A percentile compares a stretch with the other conserved stretches of the same genome.
Conservation (phyloP, 2,329 filamentous ascomycete genomes). For the Alternaria ventricosa region DNA sequence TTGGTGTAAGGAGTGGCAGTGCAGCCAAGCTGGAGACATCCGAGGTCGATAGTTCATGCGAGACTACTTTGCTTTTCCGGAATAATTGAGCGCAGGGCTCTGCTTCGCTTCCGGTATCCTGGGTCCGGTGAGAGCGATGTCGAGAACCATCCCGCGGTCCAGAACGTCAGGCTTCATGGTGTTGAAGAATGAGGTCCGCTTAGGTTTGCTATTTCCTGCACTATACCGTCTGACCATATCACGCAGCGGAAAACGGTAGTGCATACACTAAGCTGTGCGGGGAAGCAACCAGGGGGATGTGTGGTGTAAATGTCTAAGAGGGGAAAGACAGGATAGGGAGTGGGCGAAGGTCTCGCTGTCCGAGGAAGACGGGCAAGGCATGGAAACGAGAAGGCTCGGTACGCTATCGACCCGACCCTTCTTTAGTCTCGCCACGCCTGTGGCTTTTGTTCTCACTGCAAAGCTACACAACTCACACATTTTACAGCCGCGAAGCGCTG, state of each 20-base stretch:
- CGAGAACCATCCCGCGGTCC: background rate
- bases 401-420: background rate
- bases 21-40: background rate
- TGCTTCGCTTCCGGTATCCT: background rate
- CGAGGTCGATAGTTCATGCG: background rate
- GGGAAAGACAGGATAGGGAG: background rate
- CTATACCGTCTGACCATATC: constrained; percentile 14
- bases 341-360: background rate
- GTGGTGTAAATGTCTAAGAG: background rate
- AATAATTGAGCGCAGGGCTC: background rate
- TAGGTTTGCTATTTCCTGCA: constrained; percentile 24
- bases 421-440: background rate
- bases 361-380: no score
- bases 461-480: background rate
- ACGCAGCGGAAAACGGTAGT: background rate
- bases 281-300: background rate
- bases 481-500: background rate
- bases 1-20: background rate
- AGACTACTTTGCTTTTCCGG: background rate
- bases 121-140: background rate
- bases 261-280: background rate
- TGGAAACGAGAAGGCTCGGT: background rate
- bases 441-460: background rate
- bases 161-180: background rate
- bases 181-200: constrained; percentile 16